Evolutionary conservation across 176 grass and related monocot species (phyloP).

Genomic region (Areca catechu): DNA sequence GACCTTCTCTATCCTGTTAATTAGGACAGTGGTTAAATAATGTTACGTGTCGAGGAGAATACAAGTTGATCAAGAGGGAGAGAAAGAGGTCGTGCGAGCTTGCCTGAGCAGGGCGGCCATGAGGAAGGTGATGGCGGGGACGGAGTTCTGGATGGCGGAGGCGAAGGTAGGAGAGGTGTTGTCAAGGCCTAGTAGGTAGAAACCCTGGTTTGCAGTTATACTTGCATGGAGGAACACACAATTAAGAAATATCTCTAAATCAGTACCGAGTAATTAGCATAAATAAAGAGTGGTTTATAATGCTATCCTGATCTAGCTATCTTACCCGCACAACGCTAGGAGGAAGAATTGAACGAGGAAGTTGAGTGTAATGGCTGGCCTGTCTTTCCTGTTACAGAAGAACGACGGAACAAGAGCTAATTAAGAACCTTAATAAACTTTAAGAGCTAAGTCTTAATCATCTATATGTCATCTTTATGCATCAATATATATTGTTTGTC

Average conservation of each 20-base stretch:
- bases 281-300: too few species aligned
- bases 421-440: too few species aligned
- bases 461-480: too few species aligned
- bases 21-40: neutral
- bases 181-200: constrained; percentile 88
- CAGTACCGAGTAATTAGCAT: too few species aligned
- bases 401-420: neutral
- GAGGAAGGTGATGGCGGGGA: constrained; percentile 94
- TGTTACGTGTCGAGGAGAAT: too few species aligned
- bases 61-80: too few species aligned
- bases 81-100: neutral
- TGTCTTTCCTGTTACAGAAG: constrained; percentile 60
- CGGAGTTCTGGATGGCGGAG: constrained; percentile 96
- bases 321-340: constrained; percentile 77
- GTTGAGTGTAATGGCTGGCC: constrained; percentile 48
- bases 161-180: constrained; percentile 93
- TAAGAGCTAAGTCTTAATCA: too few species aligned
- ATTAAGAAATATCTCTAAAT: neutral
- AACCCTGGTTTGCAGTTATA: constrained; percentile 91
- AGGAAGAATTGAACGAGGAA: constrained; percentile 87
- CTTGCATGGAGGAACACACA: constrained; percentile 18
- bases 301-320: neutral
- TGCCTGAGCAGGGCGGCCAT: constrained; percentile 76
- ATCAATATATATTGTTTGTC: too few species aligned
- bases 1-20: constrained; percentile 71